Evolutionary conservation across 2,329 filamentous ascomycete genomes (phyloP).

Genomic region (Alternaria tenuissima): DNA sequence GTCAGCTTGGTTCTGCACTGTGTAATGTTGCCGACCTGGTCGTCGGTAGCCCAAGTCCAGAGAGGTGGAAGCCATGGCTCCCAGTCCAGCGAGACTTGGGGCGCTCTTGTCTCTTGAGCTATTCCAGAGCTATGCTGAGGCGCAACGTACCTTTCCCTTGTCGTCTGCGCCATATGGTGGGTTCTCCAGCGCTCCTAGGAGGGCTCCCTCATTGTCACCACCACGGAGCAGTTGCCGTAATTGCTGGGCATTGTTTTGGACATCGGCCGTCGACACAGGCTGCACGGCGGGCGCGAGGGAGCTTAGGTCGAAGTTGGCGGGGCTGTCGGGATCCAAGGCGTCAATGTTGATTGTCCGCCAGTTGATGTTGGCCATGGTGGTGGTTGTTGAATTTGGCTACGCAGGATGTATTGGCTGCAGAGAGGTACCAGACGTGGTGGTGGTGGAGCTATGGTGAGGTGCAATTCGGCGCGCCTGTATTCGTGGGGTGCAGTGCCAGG

Average conservation of each 20-base stretch:
- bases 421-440: conserved; percentile 21
- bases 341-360: conserved; percentile 95
- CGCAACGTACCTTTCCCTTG: conserved; percentile 59
- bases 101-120: conserved; percentile 9
- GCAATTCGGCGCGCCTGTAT: conserved; percentile 29
- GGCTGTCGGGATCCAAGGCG: conserved; percentile 86
- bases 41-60: conserved; percentile 34
- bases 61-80: conserved; percentile 28
- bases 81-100: conserved; percentile 11
- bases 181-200: conserved; percentile 83
- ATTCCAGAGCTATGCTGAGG: conserved; percentile 3
- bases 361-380: conserved; percentile 62
- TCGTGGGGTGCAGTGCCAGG: conserved; percentile 37
- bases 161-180: conserved; percentile 73
- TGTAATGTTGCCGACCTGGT: conserved; percentile 32
- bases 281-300: conserved; percentile 80
- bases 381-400: background rate
- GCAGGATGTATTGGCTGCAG: background rate
- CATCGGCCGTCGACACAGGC: conserved; percentile 78
- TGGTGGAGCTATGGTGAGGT: conserved; percentile 30
- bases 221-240: conserved; percentile 87
- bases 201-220: conserved; percentile 85
- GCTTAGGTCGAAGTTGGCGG: conserved; percentile 87
- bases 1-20: conserved; percentile 37
- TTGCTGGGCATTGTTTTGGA: conserved; percentile 79